Evolutionary conservation across 2,329 filamentous ascomycete genomes (phyloP), one percentile per base, ranked within the genome.

Genomic region (Epichloe glyceriae): DNA sequence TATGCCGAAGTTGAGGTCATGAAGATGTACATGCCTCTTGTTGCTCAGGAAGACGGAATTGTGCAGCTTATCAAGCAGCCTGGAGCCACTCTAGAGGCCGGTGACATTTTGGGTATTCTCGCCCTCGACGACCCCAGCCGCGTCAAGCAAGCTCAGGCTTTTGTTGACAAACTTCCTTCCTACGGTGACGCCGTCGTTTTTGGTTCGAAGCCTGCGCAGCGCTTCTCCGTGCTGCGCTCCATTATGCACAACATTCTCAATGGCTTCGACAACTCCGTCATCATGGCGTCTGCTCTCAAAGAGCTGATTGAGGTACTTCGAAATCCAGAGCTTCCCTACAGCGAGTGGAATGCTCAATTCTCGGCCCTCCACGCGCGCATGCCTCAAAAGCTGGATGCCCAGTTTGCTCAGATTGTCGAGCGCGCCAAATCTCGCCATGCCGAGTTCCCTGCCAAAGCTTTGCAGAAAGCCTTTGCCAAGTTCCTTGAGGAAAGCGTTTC

Each of bases 1-100:
- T 98, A 89, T 64, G 93, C 93, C 51, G 93, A 98, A 69, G 91
- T 98, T 40, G 93, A 98, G 72, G 93, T 98, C 70, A 98, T 98
- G 93, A 98, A 98, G 79, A 98, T 98, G 93, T 97, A 97, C 79
- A 98, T 98, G 93, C 93, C 93, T 62, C 78, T 98, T 50, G 79
- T 98, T 54, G 87, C 93, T 3, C 85, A 90, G 65, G 93, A 98
- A 68, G 93, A 95, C 61, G 93, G 93, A 74, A 79, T 95, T 50
- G 91, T 98, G 51, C 93, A 96, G 73, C 80, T 98, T 62, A 95
- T 98, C 76, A 98, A 98, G 80, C 93, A 97, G 73, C 93, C 93
- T 55, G 93, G 93, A 67, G 87, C 93, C n/a, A 94, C 89, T 17
- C 85, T 98, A 46, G 90, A 97, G 69, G 93, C 93, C 64, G 93